Evolutionary conservation across 306 rosid genomes (phyloP).

Genomic region (Cucurbita argyrosperma): DNA sequence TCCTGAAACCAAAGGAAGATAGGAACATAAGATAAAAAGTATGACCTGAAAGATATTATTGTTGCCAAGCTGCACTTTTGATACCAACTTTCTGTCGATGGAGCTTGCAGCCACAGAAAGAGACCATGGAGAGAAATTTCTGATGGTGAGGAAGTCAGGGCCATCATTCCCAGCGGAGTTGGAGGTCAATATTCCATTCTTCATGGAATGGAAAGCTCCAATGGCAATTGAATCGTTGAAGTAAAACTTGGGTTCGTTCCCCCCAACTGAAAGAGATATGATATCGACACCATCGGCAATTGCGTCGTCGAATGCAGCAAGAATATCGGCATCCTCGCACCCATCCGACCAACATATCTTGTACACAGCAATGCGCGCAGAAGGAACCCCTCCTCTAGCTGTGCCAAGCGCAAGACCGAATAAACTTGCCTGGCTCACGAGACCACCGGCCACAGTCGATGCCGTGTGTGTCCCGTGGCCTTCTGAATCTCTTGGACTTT

Average conservation of each 20-base stretch:
- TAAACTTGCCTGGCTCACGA: slow-evolving; percentile 14
- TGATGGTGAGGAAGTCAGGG: slow-evolving; percentile 2
- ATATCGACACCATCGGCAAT: slow-evolving; percentile 44
- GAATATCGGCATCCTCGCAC: not conserved
- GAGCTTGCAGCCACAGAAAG: slow-evolving; percentile 48
- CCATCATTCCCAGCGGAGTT: slow-evolving; percentile 21
- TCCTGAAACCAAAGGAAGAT: no score
- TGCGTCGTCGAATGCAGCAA: slow-evolving; percentile 29
- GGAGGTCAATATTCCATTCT: slow-evolving; percentile 26
- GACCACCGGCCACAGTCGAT: slow-evolving; percentile 33
- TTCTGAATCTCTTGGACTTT: slow-evolving; percentile 16
- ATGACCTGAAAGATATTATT: slow-evolving; percentile 16
- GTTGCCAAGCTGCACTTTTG: slow-evolving; percentile 27
- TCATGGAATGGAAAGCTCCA: slow-evolving; percentile 50
- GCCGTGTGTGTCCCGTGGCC: slow-evolving; percentile 44
- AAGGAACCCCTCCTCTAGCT: slow-evolving; percentile 25
- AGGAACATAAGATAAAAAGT: not conserved
- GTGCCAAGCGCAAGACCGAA: slow-evolving; percentile 20
- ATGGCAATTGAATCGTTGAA: slow-evolving; percentile 13
- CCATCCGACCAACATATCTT: slow-evolving; percentile 15
- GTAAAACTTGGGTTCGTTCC: not conserved
- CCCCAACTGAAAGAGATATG: slow-evolving; percentile 20
- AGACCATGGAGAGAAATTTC: slow-evolving; percentile 26
- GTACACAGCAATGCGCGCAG: slow-evolving; percentile 27
- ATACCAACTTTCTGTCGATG: slow-evolving; percentile 18